phyloP scores from a whole-genome alignment of 2,329 filamentous ascomycete genomes.

The Colletotrichum musae region DNA sequence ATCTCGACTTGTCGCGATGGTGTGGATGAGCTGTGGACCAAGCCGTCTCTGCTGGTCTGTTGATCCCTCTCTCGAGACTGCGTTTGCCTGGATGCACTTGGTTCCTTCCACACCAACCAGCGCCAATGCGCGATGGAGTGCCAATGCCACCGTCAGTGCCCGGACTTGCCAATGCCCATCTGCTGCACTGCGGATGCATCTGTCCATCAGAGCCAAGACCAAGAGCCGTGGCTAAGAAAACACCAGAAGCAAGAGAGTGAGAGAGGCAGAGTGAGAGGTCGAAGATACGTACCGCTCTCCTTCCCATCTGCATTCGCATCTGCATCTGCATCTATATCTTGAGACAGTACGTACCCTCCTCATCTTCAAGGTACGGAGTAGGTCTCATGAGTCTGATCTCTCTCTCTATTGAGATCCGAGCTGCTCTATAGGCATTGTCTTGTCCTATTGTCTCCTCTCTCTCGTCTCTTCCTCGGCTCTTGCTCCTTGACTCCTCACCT shows the following conservation, averaged over 20 bases:
- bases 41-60: conserved; percentile 4
- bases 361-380: background rate
- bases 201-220: conserved; percentile 12
- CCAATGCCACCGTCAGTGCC: conserved; percentile 7
- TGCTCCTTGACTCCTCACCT: conserved; percentile 10
- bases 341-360: background rate
- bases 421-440: background rate
- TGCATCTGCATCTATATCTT: conserved; percentile 13
- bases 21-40: background rate
- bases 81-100: conserved; percentile 15
- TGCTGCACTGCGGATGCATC: conserved; percentile 12
- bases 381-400: background rate
- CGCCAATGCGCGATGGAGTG: background rate
- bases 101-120: background rate
- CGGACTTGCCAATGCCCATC: conserved; percentile 3
- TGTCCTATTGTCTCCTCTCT: conserved; percentile 37
- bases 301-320: background rate
- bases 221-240: background rate
- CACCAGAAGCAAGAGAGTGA: background rate
- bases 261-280: background rate
- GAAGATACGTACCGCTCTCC: background rate
- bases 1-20: background rate
- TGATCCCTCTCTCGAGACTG: conserved; percentile 23
- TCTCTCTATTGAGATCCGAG: conserved; percentile 1
- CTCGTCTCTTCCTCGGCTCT: conserved; percentile 38